Evolutionary conservation across 2,329 filamentous ascomycete genomes (phyloP).

Genomic region (Neocatenulostroma microsporum): DNA sequence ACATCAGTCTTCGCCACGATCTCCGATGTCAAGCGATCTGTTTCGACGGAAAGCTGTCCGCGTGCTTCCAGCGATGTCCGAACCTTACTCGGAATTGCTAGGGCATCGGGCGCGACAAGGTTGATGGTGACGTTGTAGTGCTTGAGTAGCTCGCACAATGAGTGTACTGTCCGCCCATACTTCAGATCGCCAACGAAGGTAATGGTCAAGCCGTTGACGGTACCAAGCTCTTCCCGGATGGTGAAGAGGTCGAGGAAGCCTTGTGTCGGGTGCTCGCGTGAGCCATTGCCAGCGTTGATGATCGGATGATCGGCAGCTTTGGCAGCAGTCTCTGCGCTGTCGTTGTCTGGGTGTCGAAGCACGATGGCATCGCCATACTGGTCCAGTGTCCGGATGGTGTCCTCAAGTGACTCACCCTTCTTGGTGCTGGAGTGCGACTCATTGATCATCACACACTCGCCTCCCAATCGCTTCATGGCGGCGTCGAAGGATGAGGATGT

Average conservation of each 20-base stretch:
- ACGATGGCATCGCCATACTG: conserved; percentile 95
- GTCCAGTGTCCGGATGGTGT: conserved; percentile 85
- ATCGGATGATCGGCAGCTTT: conserved; percentile 86
- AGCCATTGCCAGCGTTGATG: conserved; percentile 95
- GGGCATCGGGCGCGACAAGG: conserved; percentile 73
- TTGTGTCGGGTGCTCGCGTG: conserved; percentile 93
- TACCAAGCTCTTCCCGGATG: conserved; percentile 93
- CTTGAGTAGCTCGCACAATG: conserved; percentile 82
- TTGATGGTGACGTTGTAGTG: conserved; percentile 95
- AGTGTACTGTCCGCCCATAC: conserved; percentile 92
- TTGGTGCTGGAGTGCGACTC: conserved; percentile 80
- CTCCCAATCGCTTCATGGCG: conserved; percentile 96
- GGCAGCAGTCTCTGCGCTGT: conserved; percentile 70
- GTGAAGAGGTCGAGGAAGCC: conserved; percentile 97
- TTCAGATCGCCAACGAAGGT: conserved; percentile 91
- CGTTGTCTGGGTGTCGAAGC: conserved; percentile 83
- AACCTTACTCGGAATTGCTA: conserved; percentile 69
- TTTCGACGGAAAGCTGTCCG: conserved; percentile 70
- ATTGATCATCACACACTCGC: conserved; percentile 71
- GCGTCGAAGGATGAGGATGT: conserved; percentile 95
- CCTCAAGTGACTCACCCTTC: conserved; percentile 90
- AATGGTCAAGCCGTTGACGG: conserved; percentile 88
- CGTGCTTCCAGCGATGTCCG: conserved; percentile 62
- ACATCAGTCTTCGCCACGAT: conserved; percentile 83
- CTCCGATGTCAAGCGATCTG: conserved; percentile 72